Evolutionary conservation across 2,329 filamentous ascomycete species (phyloP), one percentile per base, ranked within the genome.

Genomic region (Hymenoscyphus scutula): DNA sequence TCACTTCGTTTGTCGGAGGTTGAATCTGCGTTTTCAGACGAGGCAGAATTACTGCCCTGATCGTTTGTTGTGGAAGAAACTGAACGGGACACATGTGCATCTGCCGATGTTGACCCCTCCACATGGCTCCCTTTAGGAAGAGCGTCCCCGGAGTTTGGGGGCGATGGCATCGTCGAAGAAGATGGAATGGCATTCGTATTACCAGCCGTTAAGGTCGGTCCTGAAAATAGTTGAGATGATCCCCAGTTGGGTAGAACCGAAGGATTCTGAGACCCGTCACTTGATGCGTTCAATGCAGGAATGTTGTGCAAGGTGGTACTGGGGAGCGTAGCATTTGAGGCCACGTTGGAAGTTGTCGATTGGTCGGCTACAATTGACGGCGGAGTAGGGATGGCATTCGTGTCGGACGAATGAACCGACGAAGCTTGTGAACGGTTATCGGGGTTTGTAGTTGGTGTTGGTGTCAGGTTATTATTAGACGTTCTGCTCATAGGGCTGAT

Each of bases 381-480:
- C 41, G 66, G 68, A 62, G 70, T 67, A 60, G 62, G 62, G 19
- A 67, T 67, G 64, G 65, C 65, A 60, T 70, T 67, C 25, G 62
- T 65, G 62, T 70, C 65, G 15, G 68, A 66, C 67, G 68, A 70
- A 70, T 69, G 63, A 65, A 60, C 63, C 54, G 65, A 65, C 37
- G 68, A 70, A n/a, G 67, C 58, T 45, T 70, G 69, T 32, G 69
- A 66, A 29, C 60, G 60, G 60, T 56, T 62, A 38, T 70, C 70
- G 59, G 63, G 65, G 59, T 64, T 60, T 57, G 56, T 62, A 29
- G 67, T 68, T 53, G 66, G 65, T 59, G 66, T 69, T 27, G 67
- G 65, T 60, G 61, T 65, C 53, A 62, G 54, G 57, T 65, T 70
- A 73, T 70, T 70, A 70, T 71, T 71, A 69, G 69, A 70, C 67